A percentile compares a stretch with the other conserved stretches of the same genome.
Conservation (phyloP, 129 eudicot species). For the Rutidosis leptorrhynchoides region DNA sequence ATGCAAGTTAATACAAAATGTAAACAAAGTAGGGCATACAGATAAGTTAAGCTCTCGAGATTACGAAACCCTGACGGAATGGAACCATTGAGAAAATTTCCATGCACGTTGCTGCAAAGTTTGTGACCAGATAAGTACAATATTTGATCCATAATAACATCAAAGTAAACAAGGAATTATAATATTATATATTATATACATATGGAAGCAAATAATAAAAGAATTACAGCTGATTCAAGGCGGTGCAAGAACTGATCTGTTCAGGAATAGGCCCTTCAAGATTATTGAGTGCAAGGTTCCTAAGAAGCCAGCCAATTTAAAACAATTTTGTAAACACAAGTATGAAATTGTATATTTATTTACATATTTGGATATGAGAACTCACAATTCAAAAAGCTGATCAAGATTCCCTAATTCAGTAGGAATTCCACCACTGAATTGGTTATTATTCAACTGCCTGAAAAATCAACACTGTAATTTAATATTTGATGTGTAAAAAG, state of each 20-base stretch:
- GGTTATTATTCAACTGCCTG: conserved; percentile 85
- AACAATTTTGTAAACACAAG: background rate
- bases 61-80: conserved; percentile 70
- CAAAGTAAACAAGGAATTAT: background rate
- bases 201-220: background rate
- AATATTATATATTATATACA: background rate
- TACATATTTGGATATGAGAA: background rate
- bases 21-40: conserved; percentile 44
- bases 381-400: conserved; percentile 87
- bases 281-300: conserved; percentile 77
- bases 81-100: conserved; percentile 78
- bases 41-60: conserved; percentile 82
- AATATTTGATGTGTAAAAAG: background rate
- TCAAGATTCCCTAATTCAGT: conserved; percentile 81
- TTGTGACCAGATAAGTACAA: background rate
- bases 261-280: conserved; percentile 88
- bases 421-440: conserved; percentile 67
- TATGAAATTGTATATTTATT: background rate
- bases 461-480: conserved; percentile 18
- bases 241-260: conserved; percentile 73
- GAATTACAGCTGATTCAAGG: conserved; percentile 76
- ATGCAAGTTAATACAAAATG: background rate
- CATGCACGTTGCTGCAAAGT: conserved; percentile 68
- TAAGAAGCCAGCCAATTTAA: conserved; percentile 23
- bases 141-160: no score